phyloP scores from a whole-genome alignment of 495 filamentous ascomycete species.

The Aspergillus carlsbadensis region DNA sequence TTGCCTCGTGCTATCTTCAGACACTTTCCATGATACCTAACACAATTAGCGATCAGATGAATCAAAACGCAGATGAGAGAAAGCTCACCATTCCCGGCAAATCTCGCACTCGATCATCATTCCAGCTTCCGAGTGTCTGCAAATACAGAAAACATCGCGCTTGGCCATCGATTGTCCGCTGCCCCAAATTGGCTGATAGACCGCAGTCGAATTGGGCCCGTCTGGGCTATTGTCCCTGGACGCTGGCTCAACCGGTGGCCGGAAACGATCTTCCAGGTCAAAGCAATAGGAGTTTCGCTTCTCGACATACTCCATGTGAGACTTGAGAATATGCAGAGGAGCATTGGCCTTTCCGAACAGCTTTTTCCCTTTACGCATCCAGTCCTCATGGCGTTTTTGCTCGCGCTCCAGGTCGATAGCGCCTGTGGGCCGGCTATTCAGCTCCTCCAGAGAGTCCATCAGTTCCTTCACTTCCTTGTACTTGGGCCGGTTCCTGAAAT shows the following conservation, averaged over 20 bases:
- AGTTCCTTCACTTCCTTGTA: conserved; percentile 90
- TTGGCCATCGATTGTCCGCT: conserved; percentile 44
- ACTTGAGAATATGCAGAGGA: conserved; percentile 87
- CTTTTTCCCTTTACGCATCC: conserved; percentile 99
- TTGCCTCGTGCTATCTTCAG: conserved; percentile 97
- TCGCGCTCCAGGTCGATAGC: conserved; percentile 93
- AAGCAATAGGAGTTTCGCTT: conserved; percentile 89
- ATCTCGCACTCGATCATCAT: conserved; percentile 99
- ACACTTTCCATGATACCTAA: conserved; percentile 95
- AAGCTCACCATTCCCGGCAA: conserved; percentile 88
- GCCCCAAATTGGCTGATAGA: conserved; percentile 37
- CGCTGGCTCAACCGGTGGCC: conserved; percentile 86
- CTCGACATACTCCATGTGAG: conserved; percentile 91
- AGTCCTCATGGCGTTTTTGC: conserved; percentile 95
- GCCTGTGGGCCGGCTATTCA: conserved; percentile 88
- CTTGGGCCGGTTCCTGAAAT: conserved; percentile 77
- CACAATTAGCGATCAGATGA: conserved; percentile 6
- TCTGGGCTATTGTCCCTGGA: conserved; percentile 82
- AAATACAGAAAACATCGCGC: conserved; percentile 96
- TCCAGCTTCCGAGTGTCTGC: conserved; percentile 85
- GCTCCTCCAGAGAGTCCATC: conserved; percentile 78
- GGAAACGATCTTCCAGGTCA: conserved; percentile 83
- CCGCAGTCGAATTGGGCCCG: conserved; percentile 51
- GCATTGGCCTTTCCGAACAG: conserved; percentile 98
- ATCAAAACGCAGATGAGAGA: background rate